Percentiles rank a stretch among this genome's conserved stretches.
Conservation (phyloP, 495 filamentous ascomycete genomes). For the Xylaria venustula region DNA sequence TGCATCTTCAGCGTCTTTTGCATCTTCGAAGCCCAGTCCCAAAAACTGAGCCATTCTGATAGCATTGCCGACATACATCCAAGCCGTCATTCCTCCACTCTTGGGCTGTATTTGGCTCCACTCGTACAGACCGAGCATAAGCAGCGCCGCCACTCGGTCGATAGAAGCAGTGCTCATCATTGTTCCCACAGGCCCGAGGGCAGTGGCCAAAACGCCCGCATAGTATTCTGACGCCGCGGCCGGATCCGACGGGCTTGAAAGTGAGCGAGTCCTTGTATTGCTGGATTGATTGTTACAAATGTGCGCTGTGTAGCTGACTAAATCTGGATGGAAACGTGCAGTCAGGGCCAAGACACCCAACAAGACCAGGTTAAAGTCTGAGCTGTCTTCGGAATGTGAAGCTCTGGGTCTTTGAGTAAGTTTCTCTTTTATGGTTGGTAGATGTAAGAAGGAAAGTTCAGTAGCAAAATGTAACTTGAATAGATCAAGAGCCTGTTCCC, state of each 20-base stretch:
- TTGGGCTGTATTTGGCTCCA: constrained; percentile 67
- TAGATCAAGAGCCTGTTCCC: constrained; percentile 71
- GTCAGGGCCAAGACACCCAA: constrained; percentile 78
- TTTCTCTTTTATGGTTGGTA: constrained; percentile 68
- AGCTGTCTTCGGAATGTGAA: constrained; percentile 44
- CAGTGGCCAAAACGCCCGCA: constrained; percentile 65
- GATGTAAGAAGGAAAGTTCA: constrained; percentile 79
- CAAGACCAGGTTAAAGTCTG: constrained; percentile 61
- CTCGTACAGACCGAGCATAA: constrained; percentile 83
- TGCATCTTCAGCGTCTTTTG: constrained; percentile 15
- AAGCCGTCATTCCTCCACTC: constrained; percentile 67
- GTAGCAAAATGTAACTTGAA: constrained; percentile 82
- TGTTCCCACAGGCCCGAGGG: constrained; percentile 56
- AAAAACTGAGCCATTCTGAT: constrained; percentile 72
- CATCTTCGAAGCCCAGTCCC: constrained; percentile 65
- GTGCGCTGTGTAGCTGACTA: constrained; percentile 62
- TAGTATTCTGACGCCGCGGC: constrained; percentile 76
- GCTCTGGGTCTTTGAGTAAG: constrained; percentile 39
- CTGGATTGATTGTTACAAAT: constrained; percentile 31
- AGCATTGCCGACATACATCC: constrained; percentile 75
- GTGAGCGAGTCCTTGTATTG: constrained; percentile 35
- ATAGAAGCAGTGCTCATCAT: constrained; percentile 59
- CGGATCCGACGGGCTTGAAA: constrained; percentile 48
- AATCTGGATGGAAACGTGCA: constrained; percentile 68
- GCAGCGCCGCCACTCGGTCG: constrained; percentile 69